Base-by-base conservation (phyloP, 441 rosid genomes). In the Gossypium lobatum region DNA sequence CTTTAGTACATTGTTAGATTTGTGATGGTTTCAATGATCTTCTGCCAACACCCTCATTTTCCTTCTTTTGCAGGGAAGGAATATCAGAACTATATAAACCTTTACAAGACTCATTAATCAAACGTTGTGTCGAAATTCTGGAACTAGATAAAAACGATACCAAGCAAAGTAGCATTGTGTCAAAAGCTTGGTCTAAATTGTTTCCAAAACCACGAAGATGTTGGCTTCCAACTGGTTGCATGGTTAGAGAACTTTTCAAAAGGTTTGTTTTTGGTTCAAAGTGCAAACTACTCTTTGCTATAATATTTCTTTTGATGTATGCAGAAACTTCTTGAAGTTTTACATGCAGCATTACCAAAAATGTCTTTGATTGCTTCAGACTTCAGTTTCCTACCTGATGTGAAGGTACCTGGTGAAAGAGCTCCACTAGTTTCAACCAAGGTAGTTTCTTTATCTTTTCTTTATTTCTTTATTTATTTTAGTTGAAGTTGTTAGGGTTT, bases 151-250 rank as follows among this genome's bases (percentile, higher is more conserved):
- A 78, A 71, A 69, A 81, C 59, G 81, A 85, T 18, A 75, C 85
- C 65, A 76, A 85, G 59, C 59, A 71, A 69, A 71, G 70, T 70
- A 71, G 69, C 23, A 13, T 66, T 4, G 45, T 63, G 57, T 81
- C 87, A 64, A 82, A 63, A 70, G 84, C 83, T 50, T 93, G 93
- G 96, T 89, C 89, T 28, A 90, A 86, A 80, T 64, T 95, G 80
- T 87, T 93, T 78, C 96, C 98, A 61, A 91, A 86, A 76, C 91
- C 97, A 75, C 85, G 85, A 82, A 90, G 98, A 83, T 83, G 89
- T 77, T 95, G 99, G 99, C 91, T 95, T 73, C 99, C 96, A 0
- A 95, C 98, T 3, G 97, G 99, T 68, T 91, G 92, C 86, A 82
- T 93, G 97, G 97, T 95, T 83, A 68, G 78, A 52, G 71, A 48